phyloP scores from a whole-genome alignment of 345 rosid genomes.

The Moricandia arvensis region DNA sequence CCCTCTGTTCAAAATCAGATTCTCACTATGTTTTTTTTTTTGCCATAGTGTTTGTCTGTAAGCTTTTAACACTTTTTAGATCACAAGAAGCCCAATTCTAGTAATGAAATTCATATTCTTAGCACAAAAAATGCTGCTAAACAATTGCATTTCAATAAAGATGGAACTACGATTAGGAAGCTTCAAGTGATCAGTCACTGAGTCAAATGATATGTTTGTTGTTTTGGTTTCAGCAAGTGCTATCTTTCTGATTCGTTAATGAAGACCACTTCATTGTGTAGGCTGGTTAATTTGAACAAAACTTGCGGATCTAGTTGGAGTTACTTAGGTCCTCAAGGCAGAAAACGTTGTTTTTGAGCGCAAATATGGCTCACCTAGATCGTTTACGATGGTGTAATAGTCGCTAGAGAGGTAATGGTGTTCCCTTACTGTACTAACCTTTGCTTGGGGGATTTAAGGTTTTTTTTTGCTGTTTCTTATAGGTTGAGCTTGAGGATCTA shows the following conservation, averaged over 20 bases:
- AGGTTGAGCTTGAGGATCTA: constrained; percentile 98
- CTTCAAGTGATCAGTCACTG: constrained; percentile 51
- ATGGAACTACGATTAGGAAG: constrained; percentile 76
- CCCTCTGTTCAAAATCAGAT: too few relatives aligned
- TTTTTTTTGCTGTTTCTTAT: background rate
- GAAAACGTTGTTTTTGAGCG: constrained; percentile 96
- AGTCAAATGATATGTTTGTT: constrained; percentile 14
- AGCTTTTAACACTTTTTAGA: too few relatives aligned
- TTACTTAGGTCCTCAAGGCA: constrained; percentile 93
- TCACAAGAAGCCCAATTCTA: too few relatives aligned
- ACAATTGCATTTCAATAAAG: constrained; percentile 88
- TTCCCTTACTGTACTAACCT: background rate
- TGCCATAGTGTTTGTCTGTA: too few relatives aligned
- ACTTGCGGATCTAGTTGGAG: constrained; percentile 96
- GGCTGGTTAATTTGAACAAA: constrained; percentile 80
- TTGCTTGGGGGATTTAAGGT: background rate
- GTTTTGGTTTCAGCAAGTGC: background rate
- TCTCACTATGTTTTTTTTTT: too few relatives aligned
- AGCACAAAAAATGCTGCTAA: constrained; percentile 53
- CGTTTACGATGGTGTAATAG: constrained; percentile 93
- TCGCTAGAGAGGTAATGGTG: constrained; percentile 75
- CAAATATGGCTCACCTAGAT: constrained; percentile 94
- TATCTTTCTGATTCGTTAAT: background rate
- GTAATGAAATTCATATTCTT: too few relatives aligned
- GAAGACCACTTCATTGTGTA: constrained; percentile 18